Conservation (phyloP, 1,284 basidiomycete genomes). For the Austroboletus novae-zelandiae region DNA sequence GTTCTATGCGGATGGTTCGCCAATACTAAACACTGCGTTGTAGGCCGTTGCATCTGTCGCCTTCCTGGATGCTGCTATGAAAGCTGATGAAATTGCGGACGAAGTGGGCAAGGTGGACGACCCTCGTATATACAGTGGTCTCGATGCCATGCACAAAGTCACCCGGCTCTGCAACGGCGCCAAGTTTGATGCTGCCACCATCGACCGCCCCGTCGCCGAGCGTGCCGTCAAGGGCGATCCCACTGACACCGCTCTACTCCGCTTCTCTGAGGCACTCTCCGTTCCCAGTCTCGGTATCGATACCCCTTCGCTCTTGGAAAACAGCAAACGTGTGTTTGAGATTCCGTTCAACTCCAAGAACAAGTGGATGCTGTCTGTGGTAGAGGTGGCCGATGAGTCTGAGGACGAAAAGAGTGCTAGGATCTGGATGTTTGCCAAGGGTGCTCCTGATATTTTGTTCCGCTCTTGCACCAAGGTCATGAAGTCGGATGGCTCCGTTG, state of each 20-base stretch:
- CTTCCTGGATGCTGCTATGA: conserved; percentile 38
- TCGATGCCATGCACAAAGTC: conserved; percentile 40
- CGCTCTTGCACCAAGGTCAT: conserved; percentile 44
- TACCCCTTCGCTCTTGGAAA: conserved; percentile 25
- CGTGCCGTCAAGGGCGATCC: conserved; percentile 60
- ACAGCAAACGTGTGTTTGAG: conserved; percentile 33
- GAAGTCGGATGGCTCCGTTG: conserved; percentile 35
- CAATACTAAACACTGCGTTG: neutral
- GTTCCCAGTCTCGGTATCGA: conserved; percentile 20
- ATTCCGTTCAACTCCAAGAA: conserved; percentile 65
- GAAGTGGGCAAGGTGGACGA: conserved; percentile 15
- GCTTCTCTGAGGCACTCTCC: conserved; percentile 51
- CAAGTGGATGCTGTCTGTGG: conserved; percentile 61
- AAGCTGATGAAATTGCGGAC: conserved; percentile 28
- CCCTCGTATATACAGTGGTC: conserved; percentile 17
- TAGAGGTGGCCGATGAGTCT: conserved; percentile 12
- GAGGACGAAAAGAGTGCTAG: conserved; percentile 13
- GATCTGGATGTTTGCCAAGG: conserved; percentile 49
- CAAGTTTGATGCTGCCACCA: conserved; percentile 45
- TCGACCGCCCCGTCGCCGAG: conserved; percentile 37
- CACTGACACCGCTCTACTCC: conserved; percentile 61
- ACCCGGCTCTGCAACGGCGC: conserved; percentile 64
- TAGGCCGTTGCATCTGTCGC: neutral
- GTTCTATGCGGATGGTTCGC: neutral
- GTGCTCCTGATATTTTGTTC: conserved; percentile 59